Conservation (phyloP, 2,329 filamentous ascomycete species). For the Trichoderma afroharzianum region DNA sequence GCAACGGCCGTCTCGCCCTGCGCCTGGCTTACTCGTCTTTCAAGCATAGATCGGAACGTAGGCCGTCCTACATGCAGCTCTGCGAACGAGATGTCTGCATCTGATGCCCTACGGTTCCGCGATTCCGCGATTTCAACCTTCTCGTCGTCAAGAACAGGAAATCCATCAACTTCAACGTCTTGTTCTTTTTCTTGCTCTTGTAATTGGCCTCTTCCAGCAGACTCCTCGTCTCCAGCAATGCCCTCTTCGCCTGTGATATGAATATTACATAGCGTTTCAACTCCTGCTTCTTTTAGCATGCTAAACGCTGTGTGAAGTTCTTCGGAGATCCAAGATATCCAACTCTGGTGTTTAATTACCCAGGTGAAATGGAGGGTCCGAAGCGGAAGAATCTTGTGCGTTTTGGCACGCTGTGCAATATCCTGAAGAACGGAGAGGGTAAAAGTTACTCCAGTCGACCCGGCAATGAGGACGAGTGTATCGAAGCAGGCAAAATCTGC, state of each 20-base stretch:
- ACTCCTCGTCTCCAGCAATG: not conserved
- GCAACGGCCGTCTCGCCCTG: conserved; percentile 1
- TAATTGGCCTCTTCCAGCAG: not conserved
- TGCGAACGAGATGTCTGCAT: not conserved
- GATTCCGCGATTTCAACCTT: not conserved
- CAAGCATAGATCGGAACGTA: not conserved
- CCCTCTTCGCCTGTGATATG: not conserved
- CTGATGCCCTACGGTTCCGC: not conserved
- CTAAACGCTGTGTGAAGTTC: not conserved
- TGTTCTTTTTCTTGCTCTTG: not conserved
- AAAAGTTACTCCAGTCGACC: not conserved
- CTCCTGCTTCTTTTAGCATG: not conserved
- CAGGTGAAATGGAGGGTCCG: not conserved
- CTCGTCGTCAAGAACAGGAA: not conserved
- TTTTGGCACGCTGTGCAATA: not conserved
- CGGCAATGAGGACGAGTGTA: not conserved
- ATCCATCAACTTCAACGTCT: not conserved
- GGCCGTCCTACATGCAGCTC: not conserved
- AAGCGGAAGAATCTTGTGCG: not conserved
- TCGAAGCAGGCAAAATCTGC: conserved; percentile 3
- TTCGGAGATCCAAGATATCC: not conserved
- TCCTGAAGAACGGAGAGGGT: not conserved
- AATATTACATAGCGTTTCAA: not conserved
- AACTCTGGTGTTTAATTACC: not conserved
- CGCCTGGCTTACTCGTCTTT: not conserved